A percentile compares a stretch with the other conserved stretches of the same genome.
Conservation (phyloP, 192 early-diverging fungal species). For the Allomyces javanicus region DNA sequence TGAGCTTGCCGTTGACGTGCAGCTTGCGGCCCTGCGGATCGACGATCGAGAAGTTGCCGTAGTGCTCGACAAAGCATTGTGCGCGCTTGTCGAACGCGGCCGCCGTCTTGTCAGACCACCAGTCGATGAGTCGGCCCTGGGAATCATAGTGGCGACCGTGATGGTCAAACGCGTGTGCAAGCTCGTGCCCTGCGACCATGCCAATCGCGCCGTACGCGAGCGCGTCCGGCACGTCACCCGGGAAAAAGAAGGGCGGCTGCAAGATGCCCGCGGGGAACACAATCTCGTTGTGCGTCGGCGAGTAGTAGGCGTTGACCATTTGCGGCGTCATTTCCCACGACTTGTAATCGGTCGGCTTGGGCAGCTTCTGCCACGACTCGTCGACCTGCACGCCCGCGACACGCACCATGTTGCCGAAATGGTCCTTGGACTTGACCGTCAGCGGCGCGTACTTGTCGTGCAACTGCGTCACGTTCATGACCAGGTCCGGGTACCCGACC, state of each 20-base stretch:
- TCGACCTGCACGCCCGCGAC: constrained; percentile 3
- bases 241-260: constrained; percentile 32
- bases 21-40: constrained; percentile 15
- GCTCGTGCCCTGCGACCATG: constrained; percentile 51
- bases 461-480: constrained; percentile 16
- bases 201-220: constrained; percentile 52
- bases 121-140: constrained; percentile 20
- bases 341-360: constrained; percentile 9
- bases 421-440: constrained; percentile 8
- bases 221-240: constrained; percentile 23
- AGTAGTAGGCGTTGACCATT: constrained; percentile 33
- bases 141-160: constrained; percentile 25
- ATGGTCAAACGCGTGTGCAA: constrained; percentile 42
- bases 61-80: constrained; percentile 48
- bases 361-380: constrained; percentile 11
- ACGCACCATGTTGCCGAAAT: constrained; percentile 21
- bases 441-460: constrained; percentile 18
- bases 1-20: constrained; percentile 31
- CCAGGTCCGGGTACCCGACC: constrained; percentile 19
- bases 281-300: constrained; percentile 17
- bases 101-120: constrained; percentile 18
- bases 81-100: constrained; percentile 24
- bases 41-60: constrained; percentile 25
- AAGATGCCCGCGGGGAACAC: constrained; percentile 9
- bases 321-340: constrained; percentile 24